Base-by-base conservation (phyloP, 176 grass and related monocot genomes). In the Bothriochloa decipiens region DNA sequence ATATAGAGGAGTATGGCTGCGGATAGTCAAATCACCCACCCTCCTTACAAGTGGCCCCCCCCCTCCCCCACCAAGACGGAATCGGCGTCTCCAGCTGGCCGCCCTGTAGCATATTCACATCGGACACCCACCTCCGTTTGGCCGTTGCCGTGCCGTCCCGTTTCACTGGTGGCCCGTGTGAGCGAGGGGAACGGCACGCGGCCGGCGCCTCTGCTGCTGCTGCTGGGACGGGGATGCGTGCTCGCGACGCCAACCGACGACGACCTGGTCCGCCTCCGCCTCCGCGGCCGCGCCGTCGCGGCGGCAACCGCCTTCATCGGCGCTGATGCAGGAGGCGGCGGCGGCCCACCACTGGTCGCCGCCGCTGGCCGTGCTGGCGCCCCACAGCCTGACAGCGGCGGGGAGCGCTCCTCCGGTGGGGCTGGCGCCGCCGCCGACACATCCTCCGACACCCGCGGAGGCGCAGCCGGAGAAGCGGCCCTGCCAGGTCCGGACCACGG, bases 401-500 rank as follows among this genome's bases (percentile, higher is more conserved):
- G 60, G 27, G 55, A 25, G n/a, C 37, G 8, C 40, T 1, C 10
- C 52, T 42, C 40, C 40, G 22, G 14, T 3, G 13, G 22, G 18
- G 32, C 67, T 3, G 13, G 22, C 28, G 32, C 67, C 50, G 0
- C 23, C 23, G 0, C 41, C 60, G 29, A 6, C 8, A 0, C 3
- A 1, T 18, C 49, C 55, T 58, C 57, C 57, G 22, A 23, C 0
- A 1, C 57, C 22, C 53, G 53, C 22, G 8, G 57, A 23, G 22
- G 57, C 7, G 64, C 64, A 52, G 40, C 32, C 32, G 18, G 89
- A 79, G 68, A 91, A 10, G 7, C 68, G 69, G 16, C 52, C 84
- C 76, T 87, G 89, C 89, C 89, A 90, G 2, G 89, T 84, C 29
- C 85, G 69, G 29, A 91, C 89, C n/a, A 91, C 89, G 49, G 85